These are phyloP conservation scores for Linnemannia zychae DNA, from an alignment of 192 early-diverging fungal genomes.

Conservation along the genomic window DNA sequence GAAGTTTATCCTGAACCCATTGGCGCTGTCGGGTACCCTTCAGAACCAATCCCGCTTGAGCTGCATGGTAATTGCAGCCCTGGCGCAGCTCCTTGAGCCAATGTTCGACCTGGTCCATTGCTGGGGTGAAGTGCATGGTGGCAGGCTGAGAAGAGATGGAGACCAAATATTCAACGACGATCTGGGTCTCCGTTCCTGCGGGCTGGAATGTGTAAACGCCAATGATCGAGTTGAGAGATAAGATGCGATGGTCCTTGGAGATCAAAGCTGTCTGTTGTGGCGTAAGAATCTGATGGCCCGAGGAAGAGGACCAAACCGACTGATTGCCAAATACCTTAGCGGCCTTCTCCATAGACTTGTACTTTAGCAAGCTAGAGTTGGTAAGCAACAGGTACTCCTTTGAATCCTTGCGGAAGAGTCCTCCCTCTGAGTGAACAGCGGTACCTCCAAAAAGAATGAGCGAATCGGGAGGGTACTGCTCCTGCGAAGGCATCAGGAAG, in stretches of 20 bases:
- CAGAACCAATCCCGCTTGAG: slow-evolving; percentile 47
- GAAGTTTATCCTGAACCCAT: slow-evolving; percentile 47
- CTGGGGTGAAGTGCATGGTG: slow-evolving; percentile 51
- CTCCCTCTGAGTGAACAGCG: slow-evolving; percentile 41
- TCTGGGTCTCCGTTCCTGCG: slow-evolving; percentile 15
- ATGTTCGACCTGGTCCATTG: slow-evolving; percentile 35
- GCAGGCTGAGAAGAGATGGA: slow-evolving; percentile 51
- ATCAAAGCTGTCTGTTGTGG: slow-evolving; percentile 43
- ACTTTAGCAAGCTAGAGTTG: slow-evolving; percentile 48
- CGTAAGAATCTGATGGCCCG: slow-evolving; percentile 51
- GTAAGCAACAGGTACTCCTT: slow-evolving; percentile 52
- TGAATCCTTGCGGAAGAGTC: slow-evolving; percentile 40
- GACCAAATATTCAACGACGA: slow-evolving; percentile 48
- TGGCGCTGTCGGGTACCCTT: slow-evolving; percentile 52
- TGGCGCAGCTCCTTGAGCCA: slow-evolving; percentile 47
- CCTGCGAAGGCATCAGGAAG: slow-evolving; percentile 49
- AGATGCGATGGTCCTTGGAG: slow-evolving; percentile 43
- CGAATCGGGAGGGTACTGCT: slow-evolving; percentile 44
- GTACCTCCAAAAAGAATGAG: slow-evolving; percentile 50
- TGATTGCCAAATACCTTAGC: slow-evolving; percentile 56
- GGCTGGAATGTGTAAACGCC: slow-evolving; percentile 33
- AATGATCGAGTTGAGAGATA: slow-evolving; percentile 45
- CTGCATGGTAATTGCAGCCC: slow-evolving; percentile 50
- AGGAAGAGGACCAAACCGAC: slow-evolving; percentile 49
- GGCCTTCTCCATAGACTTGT: slow-evolving; percentile 55